Base-by-base conservation (phyloP, 2,329 filamentous ascomycete species). In the Rosellinia necatrix region DNA sequence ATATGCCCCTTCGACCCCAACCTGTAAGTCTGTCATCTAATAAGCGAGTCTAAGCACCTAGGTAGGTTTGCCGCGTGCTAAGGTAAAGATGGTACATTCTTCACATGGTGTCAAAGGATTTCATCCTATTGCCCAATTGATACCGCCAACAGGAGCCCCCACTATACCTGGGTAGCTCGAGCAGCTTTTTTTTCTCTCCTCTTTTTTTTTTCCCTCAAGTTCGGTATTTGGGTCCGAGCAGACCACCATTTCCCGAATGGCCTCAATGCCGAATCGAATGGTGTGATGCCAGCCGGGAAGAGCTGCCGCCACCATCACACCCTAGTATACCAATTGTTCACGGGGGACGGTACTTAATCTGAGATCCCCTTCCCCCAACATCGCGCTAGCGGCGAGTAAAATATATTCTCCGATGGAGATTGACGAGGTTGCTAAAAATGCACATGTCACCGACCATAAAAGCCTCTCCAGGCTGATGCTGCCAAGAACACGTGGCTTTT, bases 401-500 rank as follows among this genome's bases (percentile, higher is more conserved):
- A 40, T 38, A n/a, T 50, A 52, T 53, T 52, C 35, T 38, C 53
- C 53, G 42, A 52, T 15, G 8, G 13, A 49, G 44, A 49, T 55
- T 27, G 40, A 55, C 40, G 27, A 56, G 35, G 27, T 9, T 12
- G 22, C 29, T 34, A 27, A n/a, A 32, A 24, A 21, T 4, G 27
- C n/a, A n/a, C n/a, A n/a, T n/a, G n/a, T n/a, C n/a, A n/a, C n/a
- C n/a, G n/a, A n/a, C n/a, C n/a, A 25, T 4, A 35, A n/a, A 17
- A 40, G 4, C 6, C 32, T 6, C 34, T 4, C 12, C 30, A 32
- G 9, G 30, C 5, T 9, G 10, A 13, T 13, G 30, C 15, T 41
- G 50, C 55, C 55, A 58, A 58, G 44, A 50, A 58, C 38, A 58
- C 55, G 55, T 58, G 42, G 55, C n/a, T n/a, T 48, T 43, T 40